Percentiles rank a stretch among this genome's conserved stretches.
These are phyloP conservation scores for Cucurbita ficifolia DNA, from an alignment of 306 rosid species.

Conservation along the genomic window DNA sequence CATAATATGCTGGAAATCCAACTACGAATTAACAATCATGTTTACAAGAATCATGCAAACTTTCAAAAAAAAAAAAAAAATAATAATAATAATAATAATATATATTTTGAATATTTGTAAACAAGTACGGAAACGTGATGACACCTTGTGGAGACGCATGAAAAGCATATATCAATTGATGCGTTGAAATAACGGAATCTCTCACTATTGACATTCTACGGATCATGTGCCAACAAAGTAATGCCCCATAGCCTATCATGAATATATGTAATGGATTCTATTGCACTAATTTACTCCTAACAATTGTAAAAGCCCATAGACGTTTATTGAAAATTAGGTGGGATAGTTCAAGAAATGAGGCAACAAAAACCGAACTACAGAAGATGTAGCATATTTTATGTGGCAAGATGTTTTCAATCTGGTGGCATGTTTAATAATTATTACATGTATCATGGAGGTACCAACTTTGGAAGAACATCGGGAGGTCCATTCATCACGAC, in stretches of 20 bases:
- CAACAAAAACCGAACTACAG: background rate
- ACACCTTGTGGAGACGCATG: slow-evolving; percentile 18
- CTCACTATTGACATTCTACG: slow-evolving; percentile 58
- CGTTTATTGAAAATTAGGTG: slow-evolving; percentile 74
- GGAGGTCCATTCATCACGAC: background rate
- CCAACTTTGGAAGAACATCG: background rate
- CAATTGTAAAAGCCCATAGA: slow-evolving; percentile 47
- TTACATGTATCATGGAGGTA: background rate
- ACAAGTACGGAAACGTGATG: slow-evolving; percentile 54
- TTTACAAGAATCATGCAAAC: slow-evolving; percentile 20
- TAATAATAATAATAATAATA: too few relatives aligned
- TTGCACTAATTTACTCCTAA: slow-evolving; percentile 54
- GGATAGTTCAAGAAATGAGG: background rate
- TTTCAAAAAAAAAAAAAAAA: slow-evolving; percentile 39
- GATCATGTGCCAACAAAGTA: background rate
- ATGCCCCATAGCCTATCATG: background rate
- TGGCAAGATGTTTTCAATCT: background rate
- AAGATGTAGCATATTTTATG: background rate
- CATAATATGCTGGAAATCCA: too few relatives aligned
- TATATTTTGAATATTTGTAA: too few relatives aligned
- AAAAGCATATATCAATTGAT: slow-evolving; percentile 36
- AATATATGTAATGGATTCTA: too few relatives aligned
- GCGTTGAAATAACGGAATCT: slow-evolving; percentile 54
- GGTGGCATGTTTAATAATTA: background rate
- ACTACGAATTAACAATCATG: slow-evolving; percentile 2